Percentiles rank a stretch among this genome's conserved stretches.
phyloP scores from a whole-genome alignment of 2,329 filamentous ascomycete species.

The Neonectria ditissima region DNA sequence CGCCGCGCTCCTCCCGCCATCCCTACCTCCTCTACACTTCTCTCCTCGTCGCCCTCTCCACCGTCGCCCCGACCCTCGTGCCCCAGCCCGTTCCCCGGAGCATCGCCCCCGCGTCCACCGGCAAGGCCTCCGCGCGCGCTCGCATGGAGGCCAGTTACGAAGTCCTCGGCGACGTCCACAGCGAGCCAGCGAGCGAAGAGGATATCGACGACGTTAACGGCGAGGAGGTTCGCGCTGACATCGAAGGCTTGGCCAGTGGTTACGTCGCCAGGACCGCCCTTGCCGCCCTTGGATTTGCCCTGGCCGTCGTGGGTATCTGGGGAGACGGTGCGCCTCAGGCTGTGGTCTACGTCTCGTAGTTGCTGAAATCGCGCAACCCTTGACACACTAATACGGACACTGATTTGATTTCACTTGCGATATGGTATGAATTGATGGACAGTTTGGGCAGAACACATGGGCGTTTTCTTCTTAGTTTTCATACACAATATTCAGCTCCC shows the following conservation, averaged over 20 bases:
- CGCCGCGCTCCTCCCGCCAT: constrained; percentile 80
- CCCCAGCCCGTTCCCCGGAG: constrained; percentile 50
- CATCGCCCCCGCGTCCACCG: constrained; percentile 42
- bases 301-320: constrained; percentile 75
- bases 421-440: constrained; percentile 31
- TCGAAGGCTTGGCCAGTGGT: constrained; percentile 66
- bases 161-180: constrained; percentile 68
- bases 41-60: constrained; percentile 73
- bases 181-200: constrained; percentile 62
- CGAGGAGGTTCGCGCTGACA: constrained; percentile 69
- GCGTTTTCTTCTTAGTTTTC: constrained; percentile 30
- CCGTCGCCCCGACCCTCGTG: constrained; percentile 63
- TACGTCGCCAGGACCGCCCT: constrained; percentile 67
- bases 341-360: constrained; percentile 50
- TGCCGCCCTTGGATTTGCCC: constrained; percentile 67
- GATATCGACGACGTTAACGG: constrained; percentile 68
- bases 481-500: constrained; percentile 2
- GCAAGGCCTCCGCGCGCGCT: constrained; percentile 49
- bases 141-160: constrained; percentile 80
- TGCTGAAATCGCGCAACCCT: background rate
- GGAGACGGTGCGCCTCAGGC: constrained; percentile 65
- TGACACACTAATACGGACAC: constrained; percentile 16
- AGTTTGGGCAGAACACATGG: constrained; percentile 29
- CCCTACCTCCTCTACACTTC: constrained; percentile 92
- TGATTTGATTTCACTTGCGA: constrained; percentile 24